phyloP scores from a whole-genome alignment of 805 yeast species.

The Candida gorgasii region DNA sequence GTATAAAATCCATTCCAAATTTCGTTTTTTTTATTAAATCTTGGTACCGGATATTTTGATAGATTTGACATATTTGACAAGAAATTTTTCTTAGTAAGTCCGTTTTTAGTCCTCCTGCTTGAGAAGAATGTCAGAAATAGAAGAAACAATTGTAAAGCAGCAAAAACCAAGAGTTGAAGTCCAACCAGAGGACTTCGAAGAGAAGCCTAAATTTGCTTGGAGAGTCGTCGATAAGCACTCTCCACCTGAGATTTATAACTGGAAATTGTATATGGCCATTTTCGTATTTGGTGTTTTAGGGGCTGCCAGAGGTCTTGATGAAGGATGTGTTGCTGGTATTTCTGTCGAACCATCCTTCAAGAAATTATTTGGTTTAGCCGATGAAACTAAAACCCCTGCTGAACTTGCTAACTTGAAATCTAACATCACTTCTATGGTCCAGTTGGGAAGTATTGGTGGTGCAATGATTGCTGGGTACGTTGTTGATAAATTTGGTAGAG shows the following conservation, averaged over 20 bases:
- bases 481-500: slow-evolving; percentile 53
- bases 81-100: slow-evolving; percentile 1
- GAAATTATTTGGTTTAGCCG: slow-evolving; percentile 44
- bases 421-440: slow-evolving; percentile 60
- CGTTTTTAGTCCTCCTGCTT: too few relatives aligned
- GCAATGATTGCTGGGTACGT: slow-evolving; percentile 48
- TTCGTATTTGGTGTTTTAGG: slow-evolving; percentile 57
- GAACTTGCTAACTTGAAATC: slow-evolving; percentile 49
- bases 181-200: slow-evolving; percentile 1
- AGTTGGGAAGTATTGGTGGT: slow-evolving; percentile 57
- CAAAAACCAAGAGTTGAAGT: background rate
- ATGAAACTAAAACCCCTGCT: slow-evolving; percentile 31
- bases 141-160: slow-evolving; percentile 1
- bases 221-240: slow-evolving; percentile 24
- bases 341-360: slow-evolving; percentile 46
- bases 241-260: slow-evolving; percentile 49
- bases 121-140: slow-evolving; percentile 1
- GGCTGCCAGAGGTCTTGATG: slow-evolving; percentile 58
- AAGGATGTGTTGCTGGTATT: slow-evolving; percentile 51
- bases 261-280: slow-evolving; percentile 45
- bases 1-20: background rate
- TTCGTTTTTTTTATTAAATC: background rate
- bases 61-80: background rate
- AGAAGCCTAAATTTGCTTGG: slow-evolving; percentile 13
- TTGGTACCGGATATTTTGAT: background rate